Conservation (phyloP, 2,329 filamentous ascomycete genomes). For the Cryoendolithus antarcticus region DNA sequence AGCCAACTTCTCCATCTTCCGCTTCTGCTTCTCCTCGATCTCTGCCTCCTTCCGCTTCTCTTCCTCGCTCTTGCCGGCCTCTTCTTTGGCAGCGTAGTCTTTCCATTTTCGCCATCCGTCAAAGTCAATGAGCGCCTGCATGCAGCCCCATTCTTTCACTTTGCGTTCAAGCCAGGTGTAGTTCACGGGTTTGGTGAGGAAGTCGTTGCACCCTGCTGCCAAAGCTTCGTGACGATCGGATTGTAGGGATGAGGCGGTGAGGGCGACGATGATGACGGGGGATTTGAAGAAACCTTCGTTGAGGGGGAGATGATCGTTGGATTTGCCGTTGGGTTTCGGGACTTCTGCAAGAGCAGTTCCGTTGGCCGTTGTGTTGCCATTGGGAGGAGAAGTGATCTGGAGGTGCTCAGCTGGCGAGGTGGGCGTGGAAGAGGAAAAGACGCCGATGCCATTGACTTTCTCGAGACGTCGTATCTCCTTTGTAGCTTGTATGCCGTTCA, state of each 20-base stretch:
- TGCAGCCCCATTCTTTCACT: conserved; percentile 98
- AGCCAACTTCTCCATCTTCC: conserved; percentile 21
- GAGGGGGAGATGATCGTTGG: conserved; percentile 49
- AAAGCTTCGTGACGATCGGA: conserved; percentile 91
- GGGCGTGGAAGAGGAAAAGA: conserved; percentile 47
- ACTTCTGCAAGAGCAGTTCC: not conserved
- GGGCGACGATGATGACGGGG: conserved; percentile 91
- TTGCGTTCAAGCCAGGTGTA: conserved; percentile 96
- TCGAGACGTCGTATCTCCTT: conserved; percentile 87
- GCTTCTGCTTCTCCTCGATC: conserved; percentile 19
- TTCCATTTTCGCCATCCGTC: conserved; percentile 98
- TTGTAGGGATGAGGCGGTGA: conserved; percentile 88
- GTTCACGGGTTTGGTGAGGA: conserved; percentile 91
- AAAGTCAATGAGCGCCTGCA: conserved; percentile 97
- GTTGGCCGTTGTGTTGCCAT: not conserved
- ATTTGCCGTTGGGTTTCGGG: no score
- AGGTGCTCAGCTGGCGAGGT: conserved; percentile 30
- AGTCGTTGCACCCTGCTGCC: conserved; percentile 94
- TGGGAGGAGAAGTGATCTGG: no score
- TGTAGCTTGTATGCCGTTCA: conserved; percentile 90
- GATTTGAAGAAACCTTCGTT: conserved; percentile 63
- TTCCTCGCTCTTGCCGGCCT: conserved; percentile 24
- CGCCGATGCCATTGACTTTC: conserved; percentile 80
- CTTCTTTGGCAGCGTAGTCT: conserved; percentile 45
- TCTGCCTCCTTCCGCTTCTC: conserved; percentile 19